phyloP scores from a whole-genome alignment of 768 basidiomycete species.

The Auriscalpium vulgare region DNA sequence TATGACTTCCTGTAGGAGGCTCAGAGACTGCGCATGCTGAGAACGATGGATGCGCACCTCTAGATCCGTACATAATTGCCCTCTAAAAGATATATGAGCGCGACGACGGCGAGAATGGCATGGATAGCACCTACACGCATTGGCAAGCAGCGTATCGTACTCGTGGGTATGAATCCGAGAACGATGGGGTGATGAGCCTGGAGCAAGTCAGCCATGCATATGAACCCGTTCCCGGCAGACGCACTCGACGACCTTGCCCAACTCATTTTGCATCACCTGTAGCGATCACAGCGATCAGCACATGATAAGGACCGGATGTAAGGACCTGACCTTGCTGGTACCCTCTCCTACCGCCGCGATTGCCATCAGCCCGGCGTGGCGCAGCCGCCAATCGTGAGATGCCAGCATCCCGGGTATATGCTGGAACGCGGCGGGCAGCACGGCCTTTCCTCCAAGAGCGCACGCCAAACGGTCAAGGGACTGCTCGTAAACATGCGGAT shows the following conservation, averaged over 20 bases:
- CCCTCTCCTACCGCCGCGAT: constrained; percentile 84
- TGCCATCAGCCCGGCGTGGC: constrained; percentile 83
- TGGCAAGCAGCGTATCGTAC: constrained; percentile 77
- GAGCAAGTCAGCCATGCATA: neutral
- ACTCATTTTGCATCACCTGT: constrained; percentile 72
- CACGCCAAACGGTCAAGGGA: constrained; percentile 75
- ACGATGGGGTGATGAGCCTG: constrained; percentile 72
- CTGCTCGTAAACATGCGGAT: constrained; percentile 76
- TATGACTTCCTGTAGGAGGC: constrained; percentile 55
- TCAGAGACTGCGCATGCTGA: neutral
- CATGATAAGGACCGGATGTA: neutral
- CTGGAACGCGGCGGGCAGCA: constrained; percentile 76
- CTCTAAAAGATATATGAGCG: constrained; percentile 34
- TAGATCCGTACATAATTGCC: constrained; percentile 84
- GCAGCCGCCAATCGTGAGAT: constrained; percentile 75
- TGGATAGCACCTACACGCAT: constrained; percentile 51
- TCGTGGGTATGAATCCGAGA: constrained; percentile 69
- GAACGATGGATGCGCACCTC: constrained; percentile 37
- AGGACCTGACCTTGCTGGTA: constrained; percentile 48
- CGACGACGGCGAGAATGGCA: neutral
- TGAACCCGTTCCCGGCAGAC: constrained; percentile 18
- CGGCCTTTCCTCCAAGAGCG: constrained; percentile 66
- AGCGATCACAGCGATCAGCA: neutral
- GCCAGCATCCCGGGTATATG: constrained; percentile 78
- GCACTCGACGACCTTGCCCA: constrained; percentile 77